phyloP scores from a whole-genome alignment of 306 rosid genomes.

The Leucaena leucocephala region DNA sequence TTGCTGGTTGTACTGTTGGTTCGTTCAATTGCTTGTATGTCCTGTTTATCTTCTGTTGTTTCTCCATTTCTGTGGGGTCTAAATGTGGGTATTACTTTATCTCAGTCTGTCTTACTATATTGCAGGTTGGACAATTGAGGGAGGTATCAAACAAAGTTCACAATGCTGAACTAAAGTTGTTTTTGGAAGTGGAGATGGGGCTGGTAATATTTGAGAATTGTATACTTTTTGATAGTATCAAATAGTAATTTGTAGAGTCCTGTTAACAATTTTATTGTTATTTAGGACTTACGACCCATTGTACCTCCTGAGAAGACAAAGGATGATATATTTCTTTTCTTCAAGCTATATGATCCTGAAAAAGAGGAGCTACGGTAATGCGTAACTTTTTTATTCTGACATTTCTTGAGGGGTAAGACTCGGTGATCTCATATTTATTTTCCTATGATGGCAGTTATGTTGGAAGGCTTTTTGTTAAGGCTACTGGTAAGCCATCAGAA shows the following conservation, averaged over 20 bases:
- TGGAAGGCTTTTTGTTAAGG: slow-evolving; percentile 56
- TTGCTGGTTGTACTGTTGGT: slow-evolving; percentile 16
- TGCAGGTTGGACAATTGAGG: slow-evolving; percentile 53
- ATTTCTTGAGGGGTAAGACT: background rate
- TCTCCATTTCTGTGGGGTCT: slow-evolving; percentile 10
- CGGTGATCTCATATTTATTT: slow-evolving; percentile 22
- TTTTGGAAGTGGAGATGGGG: slow-evolving; percentile 49
- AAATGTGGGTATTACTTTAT: slow-evolving; percentile 16
- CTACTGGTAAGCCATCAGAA: slow-evolving; percentile 50
- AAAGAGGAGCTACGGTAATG: slow-evolving; percentile 55
- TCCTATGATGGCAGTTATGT: slow-evolving; percentile 43
- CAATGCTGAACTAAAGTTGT: slow-evolving; percentile 50
- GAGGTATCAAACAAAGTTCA: slow-evolving; percentile 50
- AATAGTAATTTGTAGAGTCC: background rate
- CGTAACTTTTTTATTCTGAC: slow-evolving; percentile 15
- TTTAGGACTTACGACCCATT: slow-evolving; percentile 46
- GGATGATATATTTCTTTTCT: slow-evolving; percentile 56
- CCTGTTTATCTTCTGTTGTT: background rate
- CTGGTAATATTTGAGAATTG: slow-evolving; percentile 39
- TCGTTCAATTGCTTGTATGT: background rate
- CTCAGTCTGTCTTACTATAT: slow-evolving; percentile 24
- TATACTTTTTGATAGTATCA: slow-evolving; percentile 14
- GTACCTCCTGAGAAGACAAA: slow-evolving; percentile 49
- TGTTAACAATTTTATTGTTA: slow-evolving; percentile 33
- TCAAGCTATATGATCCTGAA: slow-evolving; percentile 59